These are phyloP conservation scores for Neurospora crassa DNA, from an alignment of 2,329 filamentous ascomycete species.

Conservation along the genomic window DNA sequence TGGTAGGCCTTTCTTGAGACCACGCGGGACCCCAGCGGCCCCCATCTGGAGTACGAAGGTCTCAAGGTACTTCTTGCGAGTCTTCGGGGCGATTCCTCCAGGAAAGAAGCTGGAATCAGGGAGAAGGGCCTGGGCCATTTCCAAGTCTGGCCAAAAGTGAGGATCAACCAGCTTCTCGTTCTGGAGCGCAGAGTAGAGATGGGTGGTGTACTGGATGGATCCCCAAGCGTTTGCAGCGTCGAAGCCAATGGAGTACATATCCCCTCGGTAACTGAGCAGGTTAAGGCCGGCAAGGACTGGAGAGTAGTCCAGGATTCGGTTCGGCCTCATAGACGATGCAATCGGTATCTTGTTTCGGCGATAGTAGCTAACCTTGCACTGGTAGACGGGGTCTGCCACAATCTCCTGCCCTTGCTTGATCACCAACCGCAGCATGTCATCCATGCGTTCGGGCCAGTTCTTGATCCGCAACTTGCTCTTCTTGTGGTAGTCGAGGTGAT, in stretches of 20 bases:
- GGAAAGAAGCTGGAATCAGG: conserved; percentile 24
- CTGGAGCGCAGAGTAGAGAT: conserved; percentile 32
- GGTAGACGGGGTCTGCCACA: conserved; percentile 9
- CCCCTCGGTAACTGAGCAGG: conserved; percentile 25
- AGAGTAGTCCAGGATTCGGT: conserved; percentile 25
- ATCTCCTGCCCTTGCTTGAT: neutral
- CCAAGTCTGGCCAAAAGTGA: conserved; percentile 31
- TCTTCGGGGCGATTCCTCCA: conserved; percentile 24
- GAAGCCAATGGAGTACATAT: conserved; percentile 24
- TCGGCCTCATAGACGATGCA: conserved; percentile 7
- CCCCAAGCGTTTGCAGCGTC: conserved; percentile 28
- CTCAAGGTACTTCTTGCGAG: conserved; percentile 24
- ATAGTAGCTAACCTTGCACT: conserved; percentile 5
- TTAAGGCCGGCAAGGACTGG: conserved; percentile 29
- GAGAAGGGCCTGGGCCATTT: conserved; percentile 22
- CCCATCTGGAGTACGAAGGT: conserved; percentile 30
- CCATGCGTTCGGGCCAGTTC: conserved; percentile 20
- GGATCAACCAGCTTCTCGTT: conserved; percentile 19
- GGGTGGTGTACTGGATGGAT: conserved; percentile 26
- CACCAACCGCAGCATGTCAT: conserved; percentile 1
- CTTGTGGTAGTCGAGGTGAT: conserved; percentile 22
- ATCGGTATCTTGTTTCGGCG: neutral
- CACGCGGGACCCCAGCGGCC: conserved; percentile 22
- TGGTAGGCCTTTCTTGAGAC: conserved; percentile 21
- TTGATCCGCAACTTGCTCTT: conserved; percentile 17